Evolutionary conservation across 2,329 filamentous ascomycete species (phyloP).

Genomic region (Bertia moriformis): DNA sequence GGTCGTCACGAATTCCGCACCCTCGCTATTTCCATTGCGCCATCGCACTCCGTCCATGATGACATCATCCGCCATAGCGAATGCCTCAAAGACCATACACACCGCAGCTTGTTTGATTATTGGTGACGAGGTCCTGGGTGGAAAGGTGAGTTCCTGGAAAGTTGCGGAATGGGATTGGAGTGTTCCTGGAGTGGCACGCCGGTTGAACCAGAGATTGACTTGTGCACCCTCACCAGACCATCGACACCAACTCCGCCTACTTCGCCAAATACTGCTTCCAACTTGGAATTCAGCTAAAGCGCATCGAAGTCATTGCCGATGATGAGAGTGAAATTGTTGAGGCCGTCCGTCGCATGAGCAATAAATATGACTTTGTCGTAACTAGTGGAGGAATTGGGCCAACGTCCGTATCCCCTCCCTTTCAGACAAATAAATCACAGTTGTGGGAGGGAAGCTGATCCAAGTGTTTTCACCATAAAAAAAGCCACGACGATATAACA

Average conservation of each 20-base stretch:
- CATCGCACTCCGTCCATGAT: not conserved
- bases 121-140: conserved; percentile 56
- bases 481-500: conserved; percentile 55
- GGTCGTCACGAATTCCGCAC: not conserved
- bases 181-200: not conserved
- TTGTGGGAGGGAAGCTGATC: no score
- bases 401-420: conserved; percentile 17
- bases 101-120: conserved; percentile 55
- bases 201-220: no score
- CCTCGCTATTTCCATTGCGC: not conserved
- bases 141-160: conserved; percentile 50
- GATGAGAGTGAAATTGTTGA: conserved; percentile 53
- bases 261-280: conserved; percentile 57
- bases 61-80: not conserved
- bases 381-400: conserved; percentile 57
- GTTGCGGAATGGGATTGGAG: conserved; percentile 19
- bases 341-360: conserved; percentile 46
- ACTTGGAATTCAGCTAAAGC: conserved; percentile 46
- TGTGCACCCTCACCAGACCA: no score
- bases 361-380: conserved; percentile 52
- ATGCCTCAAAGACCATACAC: conserved; percentile 2
- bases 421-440: no score
- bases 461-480: no score
- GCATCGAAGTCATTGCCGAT: conserved; percentile 54
- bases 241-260: conserved; percentile 41